Conservation (phyloP, 2,329 filamentous ascomycete genomes). For the Fusarium nisikadoi region DNA sequence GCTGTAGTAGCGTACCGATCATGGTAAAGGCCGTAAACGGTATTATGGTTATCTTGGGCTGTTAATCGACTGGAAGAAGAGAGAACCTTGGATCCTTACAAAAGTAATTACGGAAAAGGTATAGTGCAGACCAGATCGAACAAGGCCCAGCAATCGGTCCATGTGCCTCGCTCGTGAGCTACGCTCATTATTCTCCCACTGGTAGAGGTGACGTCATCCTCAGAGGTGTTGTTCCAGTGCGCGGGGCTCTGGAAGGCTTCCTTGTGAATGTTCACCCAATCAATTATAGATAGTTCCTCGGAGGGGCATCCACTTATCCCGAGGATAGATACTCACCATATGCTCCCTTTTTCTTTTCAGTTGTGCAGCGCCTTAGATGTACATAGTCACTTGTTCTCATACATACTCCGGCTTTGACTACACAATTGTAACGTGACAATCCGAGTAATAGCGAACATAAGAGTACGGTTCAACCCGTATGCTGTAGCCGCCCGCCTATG, state of each 20-base stretch:
- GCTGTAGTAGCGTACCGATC: no score
- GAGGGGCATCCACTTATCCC: not conserved
- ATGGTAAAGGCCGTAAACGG: no score
- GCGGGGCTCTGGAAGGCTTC: not conserved
- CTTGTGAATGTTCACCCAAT: no score
- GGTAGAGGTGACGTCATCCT: rapidly evolving
- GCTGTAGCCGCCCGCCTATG: rapidly evolving
- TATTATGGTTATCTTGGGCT: no score
- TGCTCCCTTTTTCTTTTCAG: not conserved
- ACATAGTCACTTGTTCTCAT: not conserved
- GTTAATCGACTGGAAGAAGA: no score
- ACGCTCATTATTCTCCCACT: not conserved
- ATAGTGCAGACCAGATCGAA: not conserved
- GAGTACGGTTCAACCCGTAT: rapidly evolving
- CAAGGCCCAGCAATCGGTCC: no score
- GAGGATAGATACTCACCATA: not conserved
- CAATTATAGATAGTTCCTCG: not conserved
- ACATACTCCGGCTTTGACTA: rapidly evolving
- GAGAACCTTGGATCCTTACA: no score
- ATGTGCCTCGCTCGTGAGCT: no score
- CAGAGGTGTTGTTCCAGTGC: not conserved
- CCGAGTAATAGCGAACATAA: rapidly evolving
- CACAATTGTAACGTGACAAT: rapidly evolving
- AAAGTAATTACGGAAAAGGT: no score
- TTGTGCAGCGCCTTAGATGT: rapidly evolving